Percentiles rank a stretch among this genome's conserved stretches.
phyloP scores from a whole-genome alignment of 495 filamentous ascomycete species.

The Aspergillus incahuasiensis region DNA sequence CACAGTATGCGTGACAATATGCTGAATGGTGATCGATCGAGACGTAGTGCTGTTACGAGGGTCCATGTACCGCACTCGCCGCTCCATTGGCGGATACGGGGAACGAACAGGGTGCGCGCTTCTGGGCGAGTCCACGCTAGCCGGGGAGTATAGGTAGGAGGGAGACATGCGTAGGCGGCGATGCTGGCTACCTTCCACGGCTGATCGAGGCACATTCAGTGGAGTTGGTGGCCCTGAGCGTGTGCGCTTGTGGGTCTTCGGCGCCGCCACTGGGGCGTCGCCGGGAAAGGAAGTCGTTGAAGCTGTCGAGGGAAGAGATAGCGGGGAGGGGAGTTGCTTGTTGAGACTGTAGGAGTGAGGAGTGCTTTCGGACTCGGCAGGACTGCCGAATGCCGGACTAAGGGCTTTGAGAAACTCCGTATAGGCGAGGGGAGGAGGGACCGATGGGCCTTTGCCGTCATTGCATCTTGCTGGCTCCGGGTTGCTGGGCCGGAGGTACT shows the following conservation, averaged over 20 bases:
- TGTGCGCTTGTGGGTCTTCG: neutral
- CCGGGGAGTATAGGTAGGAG: conserved; percentile 8
- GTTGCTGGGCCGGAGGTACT: conserved; percentile 1
- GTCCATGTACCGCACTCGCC: neutral
- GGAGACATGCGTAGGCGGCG: conserved; percentile 15
- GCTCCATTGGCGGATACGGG: conserved; percentile 7
- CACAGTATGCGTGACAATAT: conserved; percentile 17
- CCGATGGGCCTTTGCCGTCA: conserved; percentile 6
- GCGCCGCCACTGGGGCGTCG: neutral
- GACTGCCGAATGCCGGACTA: conserved; percentile 11
- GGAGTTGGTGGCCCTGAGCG: neutral
- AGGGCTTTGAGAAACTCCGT: conserved; percentile 19
- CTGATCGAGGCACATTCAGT: neutral
- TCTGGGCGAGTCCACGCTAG: conserved; percentile 5
- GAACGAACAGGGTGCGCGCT: conserved; percentile 13
- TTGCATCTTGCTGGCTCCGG: conserved; percentile 2
- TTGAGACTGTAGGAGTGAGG: conserved; percentile 11
- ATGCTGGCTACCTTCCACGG: neutral
- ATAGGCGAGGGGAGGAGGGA: conserved; percentile 15
- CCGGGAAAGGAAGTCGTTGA: conserved; percentile 7
- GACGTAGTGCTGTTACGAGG: conserved; percentile 1
- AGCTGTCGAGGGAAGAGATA: conserved; percentile 5
- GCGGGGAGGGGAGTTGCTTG: conserved; percentile 8
- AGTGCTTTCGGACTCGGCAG: neutral
- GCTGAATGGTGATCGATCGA: conserved; percentile 11